Evolutionary conservation across 805 yeast genomes (phyloP).

Genomic region (Vanderwaltozyma polyspora): DNA sequence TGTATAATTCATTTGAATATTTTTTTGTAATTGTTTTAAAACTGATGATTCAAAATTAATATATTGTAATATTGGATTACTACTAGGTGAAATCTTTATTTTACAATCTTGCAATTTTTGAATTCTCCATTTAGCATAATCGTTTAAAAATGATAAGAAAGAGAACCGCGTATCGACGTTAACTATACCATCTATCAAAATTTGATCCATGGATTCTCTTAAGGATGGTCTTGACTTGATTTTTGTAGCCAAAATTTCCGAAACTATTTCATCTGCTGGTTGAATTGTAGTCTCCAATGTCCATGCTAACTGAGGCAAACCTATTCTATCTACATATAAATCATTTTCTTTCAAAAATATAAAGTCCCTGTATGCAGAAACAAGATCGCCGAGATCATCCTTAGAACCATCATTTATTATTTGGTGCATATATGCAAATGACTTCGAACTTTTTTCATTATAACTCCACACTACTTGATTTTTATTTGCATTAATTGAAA

Average conservation of each 20-base stretch:
- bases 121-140: constrained; percentile 7
- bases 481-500: neutral
- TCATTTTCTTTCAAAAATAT: neutral
- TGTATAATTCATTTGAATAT: too few species aligned
- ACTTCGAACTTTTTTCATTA: neutral
- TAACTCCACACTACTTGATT: neutral
- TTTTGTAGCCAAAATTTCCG: too few species aligned
- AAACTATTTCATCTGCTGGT: too few species aligned
- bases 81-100: too few species aligned
- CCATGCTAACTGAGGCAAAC: constrained; percentile 8
- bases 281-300: constrained; percentile 4
- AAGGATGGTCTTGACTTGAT: constrained; percentile 1
- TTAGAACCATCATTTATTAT: neutral
- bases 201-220: constrained; percentile 6
- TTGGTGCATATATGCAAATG: neutral
- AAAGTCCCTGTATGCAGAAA: constrained; percentile 4
- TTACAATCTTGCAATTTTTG: constrained; percentile 1
- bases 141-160: constrained; percentile 5
- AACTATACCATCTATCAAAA: too few species aligned
- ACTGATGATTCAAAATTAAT: too few species aligned
- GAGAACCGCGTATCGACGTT: constrained; percentile 1
- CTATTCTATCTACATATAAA: neutral
- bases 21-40: too few species aligned
- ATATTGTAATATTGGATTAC: too few species aligned
- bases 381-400: constrained; percentile 7